Evolutionary conservation across 805 yeast genomes (phyloP).

Genomic region (Zygosaccharomyces gambellarensis): DNA sequence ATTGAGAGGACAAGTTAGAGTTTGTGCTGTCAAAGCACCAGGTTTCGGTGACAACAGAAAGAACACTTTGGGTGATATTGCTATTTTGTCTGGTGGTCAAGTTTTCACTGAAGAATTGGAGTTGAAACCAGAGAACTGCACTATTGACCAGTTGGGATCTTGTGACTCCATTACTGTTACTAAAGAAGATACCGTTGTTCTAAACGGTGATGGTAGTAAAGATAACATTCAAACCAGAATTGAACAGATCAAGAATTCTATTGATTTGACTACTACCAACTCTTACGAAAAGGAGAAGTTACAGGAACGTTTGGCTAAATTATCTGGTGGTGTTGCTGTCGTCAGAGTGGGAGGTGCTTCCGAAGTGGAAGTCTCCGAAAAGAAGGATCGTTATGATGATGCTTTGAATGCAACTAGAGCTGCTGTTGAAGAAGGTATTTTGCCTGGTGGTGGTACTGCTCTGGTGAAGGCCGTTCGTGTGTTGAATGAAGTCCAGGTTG

Average conservation of each 20-base stretch:
- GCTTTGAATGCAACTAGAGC: slow-evolving; percentile 98
- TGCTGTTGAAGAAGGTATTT: slow-evolving; percentile 96
- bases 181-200: slow-evolving; percentile 89
- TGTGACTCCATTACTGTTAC: slow-evolving; percentile 89
- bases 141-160: slow-evolving; percentile 82
- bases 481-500: slow-evolving; percentile 65
- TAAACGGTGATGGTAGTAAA: slow-evolving; percentile 88
- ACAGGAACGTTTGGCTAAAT: slow-evolving; percentile 94
- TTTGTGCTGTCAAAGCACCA: slow-evolving; percentile 96
- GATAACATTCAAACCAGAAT: slow-evolving; percentile 78
- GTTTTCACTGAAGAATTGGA: slow-evolving; percentile 83
- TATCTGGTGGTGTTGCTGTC: slow-evolving; percentile 98
- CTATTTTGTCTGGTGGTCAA: slow-evolving; percentile 91
- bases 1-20: slow-evolving; percentile 97
- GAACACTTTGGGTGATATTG: slow-evolving; percentile 92
- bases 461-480: slow-evolving; percentile 82
- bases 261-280: slow-evolving; percentile 62
- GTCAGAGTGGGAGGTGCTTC: slow-evolving; percentile 95
- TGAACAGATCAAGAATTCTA: slow-evolving; percentile 84
- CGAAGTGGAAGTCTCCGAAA: slow-evolving; percentile 97
- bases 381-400: slow-evolving; percentile 98
- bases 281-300: slow-evolving; percentile 96
- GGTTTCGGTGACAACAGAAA: slow-evolving; percentile 99
- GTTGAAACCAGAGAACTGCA: slow-evolving; percentile 91
- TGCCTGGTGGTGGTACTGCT: slow-evolving; percentile 99